Evolutionary conservation across 306 rosid genomes (phyloP), one percentile per base, ranked within the genome.

Genomic region (Carpinus viminea): DNA sequence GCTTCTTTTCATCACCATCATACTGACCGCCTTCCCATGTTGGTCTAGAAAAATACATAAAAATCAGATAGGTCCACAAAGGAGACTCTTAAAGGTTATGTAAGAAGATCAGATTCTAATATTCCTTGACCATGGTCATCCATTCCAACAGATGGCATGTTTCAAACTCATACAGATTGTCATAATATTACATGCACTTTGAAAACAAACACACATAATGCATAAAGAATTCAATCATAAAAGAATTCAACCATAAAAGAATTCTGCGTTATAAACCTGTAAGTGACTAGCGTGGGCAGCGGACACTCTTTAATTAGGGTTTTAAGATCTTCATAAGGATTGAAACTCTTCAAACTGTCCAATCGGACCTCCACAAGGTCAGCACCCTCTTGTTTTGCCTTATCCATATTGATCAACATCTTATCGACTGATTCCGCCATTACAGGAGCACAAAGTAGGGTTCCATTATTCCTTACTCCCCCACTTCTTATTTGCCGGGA

Each of bases 1-100:
- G 90, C 52, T 72, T 55, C 47, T 87, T 90, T 75, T 93, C 98
- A 73, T 93, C 93, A 24, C 98, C 98, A 76, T 87, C 91, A 68
- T 93, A 93, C 83, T 60, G 85, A 62, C 98, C 98, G 54, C 97
- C 97, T 79, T 91, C 97, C 98, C 97, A 93, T 26, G 47, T 87
- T 9, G 98, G 98, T 85, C 98, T 91, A 72, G 76, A 51, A 79
- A 73, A 73, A 72, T 43, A 69, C 28, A 81, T 10, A 71, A 47
- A 48, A 68, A 31, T 74, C 76, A 79, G 53, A 82, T 41, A 61
- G 46, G 72, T 76, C 21, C 21, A 48, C 18, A 34, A 57, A 9
- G 3, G 4, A 20, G 43, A 75, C 61, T 55, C 52, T 69, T 77
- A 52, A 36, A 78, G 8, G 38, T 12, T 20, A 64, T 17, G 31